These are phyloP conservation scores for Dysphania ambrosioides DNA, from an alignment of 148 eudicot species.

Conservation along the genomic window DNA sequence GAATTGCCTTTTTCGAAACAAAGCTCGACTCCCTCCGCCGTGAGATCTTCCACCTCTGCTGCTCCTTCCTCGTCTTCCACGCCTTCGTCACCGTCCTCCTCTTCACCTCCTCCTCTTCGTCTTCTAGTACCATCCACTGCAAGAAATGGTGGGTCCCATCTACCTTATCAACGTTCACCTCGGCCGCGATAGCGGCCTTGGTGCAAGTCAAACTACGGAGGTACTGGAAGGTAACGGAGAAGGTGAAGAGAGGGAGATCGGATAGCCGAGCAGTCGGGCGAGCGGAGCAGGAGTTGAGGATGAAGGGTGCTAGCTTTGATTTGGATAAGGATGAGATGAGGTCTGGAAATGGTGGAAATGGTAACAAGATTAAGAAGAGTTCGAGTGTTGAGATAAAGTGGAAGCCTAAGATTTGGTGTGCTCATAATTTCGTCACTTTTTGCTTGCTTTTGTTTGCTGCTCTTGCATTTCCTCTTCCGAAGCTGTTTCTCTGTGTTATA, in stretches of 20 bases:
- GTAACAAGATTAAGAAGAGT: conserved; percentile 54
- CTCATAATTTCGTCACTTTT: conserved; percentile 24
- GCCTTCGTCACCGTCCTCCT: conserved; percentile 36
- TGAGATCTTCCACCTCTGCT: conserved; percentile 63
- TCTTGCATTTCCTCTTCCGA: conserved; percentile 38
- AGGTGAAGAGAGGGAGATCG: conserved; percentile 46
- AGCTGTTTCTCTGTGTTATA: conserved; percentile 38
- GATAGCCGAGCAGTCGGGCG: conserved; percentile 52
- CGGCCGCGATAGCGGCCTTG: conserved; percentile 33
- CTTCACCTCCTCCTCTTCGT: conserved; percentile 38
- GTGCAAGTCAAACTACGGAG: conserved; percentile 57
- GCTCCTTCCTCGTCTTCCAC: conserved; percentile 59
- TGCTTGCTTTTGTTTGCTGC: conserved; percentile 37
- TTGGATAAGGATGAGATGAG: conserved; percentile 45
- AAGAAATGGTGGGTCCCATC: conserved; percentile 74
- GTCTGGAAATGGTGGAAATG: conserved; percentile 31
- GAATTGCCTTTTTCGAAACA: conserved; percentile 47
- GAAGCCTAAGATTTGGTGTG: conserved; percentile 36
- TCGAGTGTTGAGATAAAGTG: conserved; percentile 77
- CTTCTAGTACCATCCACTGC: background rate
- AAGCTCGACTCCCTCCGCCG: conserved; percentile 38
- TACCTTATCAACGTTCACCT: conserved; percentile 1
- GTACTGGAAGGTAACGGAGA: conserved; percentile 61
- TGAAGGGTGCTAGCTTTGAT: conserved; percentile 63
- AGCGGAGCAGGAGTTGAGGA: conserved; percentile 68